Evolutionary conservation across 208 protist genomes (phyloP).

Genomic region (Leishmania mexicana): DNA sequence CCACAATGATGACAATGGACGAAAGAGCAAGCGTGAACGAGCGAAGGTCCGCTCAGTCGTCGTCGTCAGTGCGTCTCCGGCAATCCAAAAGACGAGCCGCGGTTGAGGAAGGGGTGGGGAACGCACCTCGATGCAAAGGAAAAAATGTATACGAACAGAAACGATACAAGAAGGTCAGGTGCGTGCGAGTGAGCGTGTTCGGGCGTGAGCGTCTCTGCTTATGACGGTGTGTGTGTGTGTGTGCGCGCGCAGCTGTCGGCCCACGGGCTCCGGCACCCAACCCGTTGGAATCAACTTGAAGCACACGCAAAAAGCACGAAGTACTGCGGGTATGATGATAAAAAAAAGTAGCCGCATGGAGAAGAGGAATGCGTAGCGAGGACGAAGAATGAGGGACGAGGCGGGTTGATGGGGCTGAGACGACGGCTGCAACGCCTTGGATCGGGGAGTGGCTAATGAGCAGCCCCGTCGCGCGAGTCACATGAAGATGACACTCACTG

Average conservation of each 20-base stretch:
- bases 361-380: neutral
- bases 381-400: neutral
- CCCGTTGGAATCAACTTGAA: neutral
- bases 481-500: neutral
- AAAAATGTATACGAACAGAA: no score
- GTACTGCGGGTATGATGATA: neutral
- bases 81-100: neutral
- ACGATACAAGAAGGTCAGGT: neutral
- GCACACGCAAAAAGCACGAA: neutral
- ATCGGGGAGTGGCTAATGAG: neutral
- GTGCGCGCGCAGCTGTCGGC: neutral
- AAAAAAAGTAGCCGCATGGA: neutral
- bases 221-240: neutral
- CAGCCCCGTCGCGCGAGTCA: neutral
- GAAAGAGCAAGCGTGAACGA: neutral
- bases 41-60: neutral
- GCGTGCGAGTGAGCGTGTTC: neutral
- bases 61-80: neutral
- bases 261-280: neutral
- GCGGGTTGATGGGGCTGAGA: constrained; percentile 1
- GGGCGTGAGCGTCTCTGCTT: neutral
- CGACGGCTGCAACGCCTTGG: neutral
- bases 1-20: neutral
- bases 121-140: no score
- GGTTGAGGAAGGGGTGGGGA: no score